Percentiles rank a stretch among this genome's conserved stretches.
These are phyloP conservation scores for Syzygium jambos DNA, from an alignment of 345 rosid genomes.

Conservation along the genomic window DNA sequence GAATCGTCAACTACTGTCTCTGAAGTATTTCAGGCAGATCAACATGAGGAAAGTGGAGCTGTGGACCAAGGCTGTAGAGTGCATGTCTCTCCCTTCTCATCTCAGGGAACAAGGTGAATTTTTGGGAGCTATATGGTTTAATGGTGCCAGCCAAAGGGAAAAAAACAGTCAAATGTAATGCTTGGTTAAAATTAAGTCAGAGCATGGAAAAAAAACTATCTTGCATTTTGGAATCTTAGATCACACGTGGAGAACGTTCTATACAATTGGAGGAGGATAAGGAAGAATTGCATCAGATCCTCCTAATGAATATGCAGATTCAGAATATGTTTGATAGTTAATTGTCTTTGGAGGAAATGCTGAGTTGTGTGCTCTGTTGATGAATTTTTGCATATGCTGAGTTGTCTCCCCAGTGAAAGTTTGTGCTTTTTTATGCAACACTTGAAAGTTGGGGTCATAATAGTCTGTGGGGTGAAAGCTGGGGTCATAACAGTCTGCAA, in stretches of 20 bases:
- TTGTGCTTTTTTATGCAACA: neutral
- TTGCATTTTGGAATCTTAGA: neutral
- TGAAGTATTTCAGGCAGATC: constrained; percentile 10
- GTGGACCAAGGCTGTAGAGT: neutral
- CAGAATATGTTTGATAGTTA: neutral
- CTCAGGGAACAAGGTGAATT: neutral
- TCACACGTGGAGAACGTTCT: neutral
- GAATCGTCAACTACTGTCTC: constrained; percentile 1
- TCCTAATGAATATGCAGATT: neutral
- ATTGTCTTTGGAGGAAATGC: neutral
- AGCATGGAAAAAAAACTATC: neutral
- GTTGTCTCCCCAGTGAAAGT: neutral
- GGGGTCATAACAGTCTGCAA: neutral
- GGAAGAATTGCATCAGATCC: neutral
- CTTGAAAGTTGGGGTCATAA: neutral
- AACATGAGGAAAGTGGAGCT: neutral
- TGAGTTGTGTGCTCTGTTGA: neutral
- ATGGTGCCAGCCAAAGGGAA: neutral
- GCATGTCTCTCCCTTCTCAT: constrained; percentile 2
- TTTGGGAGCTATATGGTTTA: neutral
- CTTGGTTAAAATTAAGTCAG: neutral
- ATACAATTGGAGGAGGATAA: neutral
- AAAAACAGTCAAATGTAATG: neutral
- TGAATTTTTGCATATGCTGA: neutral
- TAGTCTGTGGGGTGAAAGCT: neutral